Conservation (phyloP, 2,329 filamentous ascomycete genomes). For the Ambrosiella beaveri region DNA sequence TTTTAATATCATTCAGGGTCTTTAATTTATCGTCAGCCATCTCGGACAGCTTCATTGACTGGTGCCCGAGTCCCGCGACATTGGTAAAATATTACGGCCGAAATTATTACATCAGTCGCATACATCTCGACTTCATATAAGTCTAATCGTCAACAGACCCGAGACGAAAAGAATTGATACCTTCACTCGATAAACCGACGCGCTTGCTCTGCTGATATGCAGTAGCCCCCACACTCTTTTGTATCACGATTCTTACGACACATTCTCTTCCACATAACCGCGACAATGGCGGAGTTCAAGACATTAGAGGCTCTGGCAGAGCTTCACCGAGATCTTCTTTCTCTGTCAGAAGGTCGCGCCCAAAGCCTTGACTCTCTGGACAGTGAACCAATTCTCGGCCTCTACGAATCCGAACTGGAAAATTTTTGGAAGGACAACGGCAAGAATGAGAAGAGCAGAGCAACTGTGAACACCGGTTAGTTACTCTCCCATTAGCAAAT, state of each 20-base stretch:
- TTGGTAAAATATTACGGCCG: too few relatives aligned
- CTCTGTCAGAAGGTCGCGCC: conserved; percentile 51
- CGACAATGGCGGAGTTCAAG: conserved; percentile 54
- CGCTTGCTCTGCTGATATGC: conserved; percentile 22
- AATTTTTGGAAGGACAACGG: conserved; percentile 56
- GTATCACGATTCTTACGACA: not conserved
- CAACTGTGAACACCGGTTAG: conserved; percentile 50
- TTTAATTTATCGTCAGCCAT: too few relatives aligned
- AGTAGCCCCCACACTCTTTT: conserved; percentile 22
- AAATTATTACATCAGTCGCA: too few relatives aligned
- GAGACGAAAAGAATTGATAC: not conserved
- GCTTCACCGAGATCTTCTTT: conserved; percentile 70
- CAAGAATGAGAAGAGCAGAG: conserved; percentile 60
- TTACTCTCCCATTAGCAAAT: not conserved
- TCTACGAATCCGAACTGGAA: conserved; percentile 56
- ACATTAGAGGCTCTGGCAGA: conserved; percentile 62
- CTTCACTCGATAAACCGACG: not conserved
- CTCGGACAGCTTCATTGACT: too few relatives aligned
- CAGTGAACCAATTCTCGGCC: conserved; percentile 49
- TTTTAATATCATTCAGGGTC: too few relatives aligned
- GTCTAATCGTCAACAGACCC: not conserved
- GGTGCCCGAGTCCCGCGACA: too few relatives aligned
- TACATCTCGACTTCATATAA: too few relatives aligned
- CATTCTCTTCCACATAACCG: conserved; percentile 15
- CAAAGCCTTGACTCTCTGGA: conserved; percentile 48